Percentiles rank a stretch among this genome's conserved stretches.
Evolutionary conservation across 768 basidiomycete species (phyloP).

Genomic region (Kwoniella europaea): DNA sequence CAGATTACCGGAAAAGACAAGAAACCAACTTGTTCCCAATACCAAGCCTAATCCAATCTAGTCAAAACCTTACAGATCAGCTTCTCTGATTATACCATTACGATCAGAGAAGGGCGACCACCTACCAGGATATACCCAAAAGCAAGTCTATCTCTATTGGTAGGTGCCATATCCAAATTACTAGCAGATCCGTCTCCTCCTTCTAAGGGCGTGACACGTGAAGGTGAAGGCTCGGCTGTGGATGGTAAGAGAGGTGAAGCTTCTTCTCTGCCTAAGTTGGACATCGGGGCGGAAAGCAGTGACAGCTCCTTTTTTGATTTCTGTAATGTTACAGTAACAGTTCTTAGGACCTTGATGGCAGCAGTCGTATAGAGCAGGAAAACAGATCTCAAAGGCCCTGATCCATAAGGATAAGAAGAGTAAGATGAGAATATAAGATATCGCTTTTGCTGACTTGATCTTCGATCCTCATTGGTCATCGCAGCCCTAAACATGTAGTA

Average conservation of each 20-base stretch:
- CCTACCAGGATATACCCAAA: constrained; percentile 10
- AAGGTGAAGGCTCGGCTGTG: constrained; percentile 12
- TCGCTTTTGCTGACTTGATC: constrained; percentile 8
- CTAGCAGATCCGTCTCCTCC: background rate
- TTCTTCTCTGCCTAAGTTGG: constrained; percentile 10
- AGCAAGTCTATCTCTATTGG: constrained; percentile 25
- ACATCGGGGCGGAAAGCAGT: background rate
- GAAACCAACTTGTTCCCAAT: constrained; percentile 45
- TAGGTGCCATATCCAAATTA: constrained; percentile 23
- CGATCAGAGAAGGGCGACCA: background rate
- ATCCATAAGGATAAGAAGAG: background rate
- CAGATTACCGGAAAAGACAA: constrained; percentile 42
- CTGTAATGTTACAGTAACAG: background rate
- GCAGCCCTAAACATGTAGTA: background rate
- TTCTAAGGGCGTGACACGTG: background rate
- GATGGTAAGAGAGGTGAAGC: constrained; percentile 19
- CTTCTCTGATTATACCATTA: background rate
- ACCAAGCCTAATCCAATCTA: constrained; percentile 43
- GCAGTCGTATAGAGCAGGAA: no score
- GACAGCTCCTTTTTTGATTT: background rate
- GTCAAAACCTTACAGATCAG: background rate
- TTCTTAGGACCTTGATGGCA: no score
- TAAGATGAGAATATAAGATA: background rate
- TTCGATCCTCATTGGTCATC: constrained; percentile 20
- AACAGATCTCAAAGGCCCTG: no score